Percentiles rank a stretch among this genome's conserved stretches.
Conservation (phyloP, 768 basidiomycete genomes). For the Guyanaporus albipodus region DNA sequence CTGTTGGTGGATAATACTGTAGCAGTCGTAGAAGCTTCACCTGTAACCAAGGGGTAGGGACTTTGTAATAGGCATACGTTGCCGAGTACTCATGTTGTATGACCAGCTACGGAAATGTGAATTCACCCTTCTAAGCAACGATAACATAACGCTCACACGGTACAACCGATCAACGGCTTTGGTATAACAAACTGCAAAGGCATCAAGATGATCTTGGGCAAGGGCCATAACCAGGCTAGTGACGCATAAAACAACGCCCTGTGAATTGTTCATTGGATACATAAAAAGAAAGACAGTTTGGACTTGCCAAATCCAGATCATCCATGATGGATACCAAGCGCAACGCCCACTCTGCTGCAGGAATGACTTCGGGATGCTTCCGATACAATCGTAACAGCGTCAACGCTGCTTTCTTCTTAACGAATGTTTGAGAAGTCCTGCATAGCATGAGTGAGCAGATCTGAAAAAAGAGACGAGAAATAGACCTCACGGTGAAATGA, state of each 20-base stretch:
- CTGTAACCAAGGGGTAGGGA: constrained; percentile 96
- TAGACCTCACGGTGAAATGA: constrained; percentile 83
- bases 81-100: constrained; percentile 86
- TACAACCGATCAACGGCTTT: constrained; percentile 90
- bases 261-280: constrained; percentile 5
- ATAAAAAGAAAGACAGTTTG: neutral
- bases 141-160: constrained; percentile 46
- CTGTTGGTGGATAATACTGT: constrained; percentile 95
- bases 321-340: constrained; percentile 96
- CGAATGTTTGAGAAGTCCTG: constrained; percentile 92
- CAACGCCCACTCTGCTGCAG: constrained; percentile 92
- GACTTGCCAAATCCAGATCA: constrained; percentile 75
- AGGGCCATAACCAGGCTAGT: constrained; percentile 91
- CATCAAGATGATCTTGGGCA: constrained; percentile 90
- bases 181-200: constrained; percentile 88
- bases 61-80: constrained; percentile 95
- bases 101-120: constrained; percentile 55
- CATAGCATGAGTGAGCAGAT: constrained; percentile 12
- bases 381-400: constrained; percentile 90
- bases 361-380: constrained; percentile 93
- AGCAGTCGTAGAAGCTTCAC: constrained; percentile 89
- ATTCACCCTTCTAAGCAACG: neutral
- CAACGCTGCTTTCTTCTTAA: constrained; percentile 97
- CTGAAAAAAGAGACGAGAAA: neutral
- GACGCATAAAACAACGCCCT: constrained; percentile 95